Percentiles rank a stretch among this genome's conserved stretches.
Evolutionary conservation across 306 rosid genomes (phyloP).

Genomic region (Corylus avellana): DNA sequence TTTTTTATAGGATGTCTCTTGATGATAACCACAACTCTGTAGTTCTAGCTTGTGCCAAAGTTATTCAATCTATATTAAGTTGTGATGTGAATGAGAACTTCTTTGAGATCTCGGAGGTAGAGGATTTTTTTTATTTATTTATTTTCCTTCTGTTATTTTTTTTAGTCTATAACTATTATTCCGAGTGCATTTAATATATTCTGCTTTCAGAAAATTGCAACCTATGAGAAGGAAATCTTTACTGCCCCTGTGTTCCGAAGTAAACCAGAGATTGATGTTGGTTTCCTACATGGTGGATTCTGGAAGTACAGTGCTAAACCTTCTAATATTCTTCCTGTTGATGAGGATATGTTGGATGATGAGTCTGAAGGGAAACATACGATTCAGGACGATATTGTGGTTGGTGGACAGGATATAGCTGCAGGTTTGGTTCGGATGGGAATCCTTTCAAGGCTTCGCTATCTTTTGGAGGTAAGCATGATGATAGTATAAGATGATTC

Average conservation of each 20-base stretch:
- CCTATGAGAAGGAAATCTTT: conserved; percentile 54
- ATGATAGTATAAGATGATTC: not conserved
- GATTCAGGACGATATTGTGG: conserved; percentile 87
- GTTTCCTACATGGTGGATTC: conserved; percentile 87
- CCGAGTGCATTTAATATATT: conserved; percentile 20
- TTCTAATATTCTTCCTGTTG: conserved; percentile 62
- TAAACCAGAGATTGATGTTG: conserved; percentile 73
- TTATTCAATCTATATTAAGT: conserved; percentile 64
- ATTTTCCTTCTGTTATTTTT: conserved; percentile 2
- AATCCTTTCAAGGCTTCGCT: conserved; percentile 71
- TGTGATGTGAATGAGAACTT: conserved; percentile 76
- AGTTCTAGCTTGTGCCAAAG: conserved; percentile 75
- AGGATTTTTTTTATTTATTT: conserved; percentile 4
- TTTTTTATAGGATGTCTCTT: conserved; percentile 67
- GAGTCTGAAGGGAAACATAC: conserved; percentile 71
- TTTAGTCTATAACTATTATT: conserved; percentile 16
- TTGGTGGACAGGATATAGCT: conserved; percentile 91
- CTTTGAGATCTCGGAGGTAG: conserved; percentile 73
- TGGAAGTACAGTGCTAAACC: conserved; percentile 96
- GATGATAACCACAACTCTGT: conserved; percentile 92
- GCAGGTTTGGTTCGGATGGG: conserved; percentile 97
- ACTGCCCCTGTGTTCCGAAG: conserved; percentile 93
- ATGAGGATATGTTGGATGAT: conserved; percentile 52
- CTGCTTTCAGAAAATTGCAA: conserved; percentile 57
- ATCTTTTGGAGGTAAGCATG: conserved; percentile 81